Evolutionary conservation across 257 asterid species (phyloP).

Genomic region (Solanum pinnatisectum): DNA sequence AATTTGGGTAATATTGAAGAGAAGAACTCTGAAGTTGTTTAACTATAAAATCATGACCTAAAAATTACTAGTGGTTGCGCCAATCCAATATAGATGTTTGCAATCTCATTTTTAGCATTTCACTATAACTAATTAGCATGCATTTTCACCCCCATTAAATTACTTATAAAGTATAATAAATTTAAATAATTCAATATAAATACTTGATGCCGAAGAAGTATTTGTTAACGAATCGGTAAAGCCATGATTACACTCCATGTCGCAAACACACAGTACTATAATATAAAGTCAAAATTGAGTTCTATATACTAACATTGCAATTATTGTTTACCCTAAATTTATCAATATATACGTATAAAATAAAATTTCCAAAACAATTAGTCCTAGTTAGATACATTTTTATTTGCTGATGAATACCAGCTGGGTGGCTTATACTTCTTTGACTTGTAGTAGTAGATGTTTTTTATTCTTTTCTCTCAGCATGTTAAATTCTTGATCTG

Average conservation of each 20-base stretch:
- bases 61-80: background rate
- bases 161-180: too few species aligned
- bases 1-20: background rate
- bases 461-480: background rate
- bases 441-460: background rate
- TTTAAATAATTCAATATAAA: too few species aligned
- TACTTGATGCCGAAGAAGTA: too few species aligned
- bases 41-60: too few species aligned
- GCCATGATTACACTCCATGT: too few species aligned
- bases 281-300: background rate
- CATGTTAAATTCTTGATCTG: background rate
- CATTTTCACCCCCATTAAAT: background rate
- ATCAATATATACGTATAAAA: too few species aligned
- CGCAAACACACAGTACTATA: background rate
- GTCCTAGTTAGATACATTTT: too few species aligned
- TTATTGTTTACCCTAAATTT: too few species aligned
- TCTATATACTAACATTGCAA: background rate
- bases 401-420: background rate
- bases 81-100: background rate
- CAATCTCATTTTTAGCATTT: background rate
- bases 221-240: too few species aligned
- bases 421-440: background rate
- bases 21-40: background rate
- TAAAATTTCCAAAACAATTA: too few species aligned
- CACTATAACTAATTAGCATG: background rate